Evolutionary conservation across 441 rosid genomes (phyloP), one percentile per base, ranked within the genome.

Genomic region (Geranium incanum): DNA sequence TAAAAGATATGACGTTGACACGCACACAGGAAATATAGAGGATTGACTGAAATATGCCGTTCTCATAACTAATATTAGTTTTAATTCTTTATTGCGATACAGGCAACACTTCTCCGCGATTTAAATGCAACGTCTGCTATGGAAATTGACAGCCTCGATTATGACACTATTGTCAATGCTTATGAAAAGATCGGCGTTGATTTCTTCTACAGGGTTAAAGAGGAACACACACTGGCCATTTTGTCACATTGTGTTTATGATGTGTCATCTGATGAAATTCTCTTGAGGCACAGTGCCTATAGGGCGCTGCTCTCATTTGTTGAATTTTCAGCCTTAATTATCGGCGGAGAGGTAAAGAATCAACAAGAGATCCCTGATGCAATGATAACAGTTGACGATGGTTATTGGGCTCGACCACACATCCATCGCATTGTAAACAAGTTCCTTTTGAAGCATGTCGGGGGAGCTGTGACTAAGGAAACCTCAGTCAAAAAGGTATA

Each of bases 131-230:
- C 87, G 71, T 89, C 97, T 65, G 81, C 83, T 67, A 69, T 78
- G 76, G 98, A 95, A 81, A 79, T 86, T 72, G 97, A 81, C 70
- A 96, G 83, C 72, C 94, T 93, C 77, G 99, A 95, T 86, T 93
- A 87, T 76, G 97, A 93, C 69, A 72, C 74, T 62, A 81, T 95
- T 67, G 73, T 82, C 70, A 75, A 73, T 79, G 91, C 98, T 64
- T 93, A 93, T 80, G 90, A 78, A 77, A 86, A 81, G 75, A 87
- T 95, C 77, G 73, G 80, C 65, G 71, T 78, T 63, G 80, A 80
- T 67, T 84, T 86, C 72, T 95, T 91, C 81, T 45, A 37, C 45
- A 78, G 83, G 68, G 63, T 84, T 39, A 78, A 78, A 37, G 87
- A 79, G 82, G 92, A 88, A 79, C 89, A 91, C 33, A 81, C 85